Base-by-base conservation (phyloP, 2,329 filamentous ascomycete species). In the Talaromyces sp. region DNA sequence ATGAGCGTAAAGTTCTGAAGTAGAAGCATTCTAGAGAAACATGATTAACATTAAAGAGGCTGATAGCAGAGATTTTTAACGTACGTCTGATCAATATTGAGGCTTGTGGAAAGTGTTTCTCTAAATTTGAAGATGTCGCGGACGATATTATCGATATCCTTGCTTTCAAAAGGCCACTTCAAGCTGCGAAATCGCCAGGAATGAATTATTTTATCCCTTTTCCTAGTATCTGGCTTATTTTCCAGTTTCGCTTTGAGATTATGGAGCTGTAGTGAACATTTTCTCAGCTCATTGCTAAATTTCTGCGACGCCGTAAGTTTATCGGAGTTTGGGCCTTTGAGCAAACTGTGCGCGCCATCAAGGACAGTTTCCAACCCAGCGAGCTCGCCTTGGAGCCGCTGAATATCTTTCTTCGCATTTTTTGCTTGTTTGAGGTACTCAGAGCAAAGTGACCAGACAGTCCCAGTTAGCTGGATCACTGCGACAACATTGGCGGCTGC, bases 371-470 rank as follows among this genome's bases (percentile, higher is more conserved):
- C 18, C n/a, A 59, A n/a, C 16, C 33, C 57, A 40, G 1, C 9
- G 2, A 59, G 28, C 16, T 59, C 57, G 7, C 23, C 10, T 14
- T 52, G 42, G n/a, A 59, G 28, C 14, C 50, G n/a, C 12, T 34
- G n/a, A 27, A 53, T 59, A 18, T 53, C 57, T 9, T 59, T n/a
- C 10, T 36, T 34, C n/a, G 57, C 57, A 27, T 59, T 36, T 28
- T 59, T 53, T 2, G 27, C 57, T 8, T 12, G 23, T 16, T 59
- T 59, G 33, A 59, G 23, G 28, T 59, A 59, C 30, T 42, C 30
- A 1, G 9, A 34, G 33, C 57, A 59, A 16, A 30, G 28, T n/a
- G 31, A 27, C 28, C 12, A 10, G n/a, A 59, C 7, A 16, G 16
- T 52, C n/a, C 30, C 57, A 16, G 44, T 30, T 4, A 59, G 12